These are phyloP conservation scores for Lentinula guzmanii DNA, from an alignment of 768 basidiomycete species.

Conservation along the genomic window DNA sequence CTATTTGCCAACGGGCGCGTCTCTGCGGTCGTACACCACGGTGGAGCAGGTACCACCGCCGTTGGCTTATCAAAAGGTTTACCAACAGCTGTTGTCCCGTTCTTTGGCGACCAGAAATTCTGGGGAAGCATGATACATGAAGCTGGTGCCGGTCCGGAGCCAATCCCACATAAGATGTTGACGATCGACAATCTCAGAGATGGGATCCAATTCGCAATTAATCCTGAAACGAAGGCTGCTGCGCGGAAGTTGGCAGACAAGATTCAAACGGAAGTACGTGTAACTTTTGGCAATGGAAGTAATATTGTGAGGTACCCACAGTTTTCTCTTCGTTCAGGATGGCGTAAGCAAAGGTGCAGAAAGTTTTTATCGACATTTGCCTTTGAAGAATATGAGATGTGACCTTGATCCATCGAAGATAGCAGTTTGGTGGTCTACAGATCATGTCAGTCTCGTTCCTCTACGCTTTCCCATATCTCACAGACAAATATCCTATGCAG, in stretches of 20 bases:
- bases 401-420: conserved; percentile 45
- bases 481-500: conserved; percentile 14
- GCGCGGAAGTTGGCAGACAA: conserved; percentile 43
- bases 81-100: conserved; percentile 58
- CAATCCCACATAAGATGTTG: conserved; percentile 50
- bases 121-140: conserved; percentile 60
- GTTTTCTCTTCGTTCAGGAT: conserved; percentile 24
- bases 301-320: not conserved
- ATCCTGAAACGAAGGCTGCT: conserved; percentile 39
- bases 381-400: conserved; percentile 58
- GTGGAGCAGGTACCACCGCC: conserved; percentile 64
- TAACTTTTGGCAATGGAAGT: not conserved
- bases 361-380: conserved; percentile 55
- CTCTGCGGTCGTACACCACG: conserved; percentile 56
- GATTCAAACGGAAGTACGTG: conserved; percentile 42
- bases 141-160: conserved; percentile 56
- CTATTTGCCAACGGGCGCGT: conserved; percentile 51
- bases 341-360: conserved; percentile 43
- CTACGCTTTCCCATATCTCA: not conserved
- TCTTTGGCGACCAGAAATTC: conserved; percentile 62
- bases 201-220: conserved; percentile 45
- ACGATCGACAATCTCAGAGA: conserved; percentile 40
- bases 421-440: conserved; percentile 55
- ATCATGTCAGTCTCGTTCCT: conserved; percentile 28
- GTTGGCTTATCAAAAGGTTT: conserved; percentile 53